Evolutionary conservation across 2,329 filamentous ascomycete genomes (phyloP).

Genomic region (Colletotrichum liriopes): DNA sequence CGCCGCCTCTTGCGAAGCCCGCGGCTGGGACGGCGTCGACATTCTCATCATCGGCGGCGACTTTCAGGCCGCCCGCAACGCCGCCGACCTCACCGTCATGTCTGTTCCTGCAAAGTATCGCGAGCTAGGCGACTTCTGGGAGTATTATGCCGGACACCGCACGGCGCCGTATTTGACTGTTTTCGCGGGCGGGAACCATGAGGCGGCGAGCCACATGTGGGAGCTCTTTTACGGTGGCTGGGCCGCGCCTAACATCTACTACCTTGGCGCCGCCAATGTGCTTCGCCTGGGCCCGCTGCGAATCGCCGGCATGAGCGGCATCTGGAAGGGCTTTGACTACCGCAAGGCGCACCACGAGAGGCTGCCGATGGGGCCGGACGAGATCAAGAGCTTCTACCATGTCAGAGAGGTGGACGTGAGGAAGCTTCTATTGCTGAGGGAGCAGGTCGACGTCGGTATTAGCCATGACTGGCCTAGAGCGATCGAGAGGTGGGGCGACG

Average conservation of each 20-base stretch:
- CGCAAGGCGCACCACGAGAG: conserved; percentile 87
- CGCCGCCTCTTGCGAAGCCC: conserved; percentile 75
- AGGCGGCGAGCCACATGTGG: conserved; percentile 90
- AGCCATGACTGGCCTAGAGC: conserved; percentile 96
- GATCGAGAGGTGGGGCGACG: conserved; percentile 85
- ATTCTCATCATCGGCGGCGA: conserved; percentile 95
- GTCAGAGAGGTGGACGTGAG: conserved; percentile 91
- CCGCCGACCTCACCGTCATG: conserved; percentile 89
- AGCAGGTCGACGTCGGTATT: conserved; percentile 90
- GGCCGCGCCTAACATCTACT: conserved; percentile 98
- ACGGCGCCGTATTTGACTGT: conserved; percentile 90
- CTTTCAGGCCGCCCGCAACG: conserved; percentile 89
- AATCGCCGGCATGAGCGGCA: conserved; percentile 92
- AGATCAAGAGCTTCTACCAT: conserved; percentile 89
- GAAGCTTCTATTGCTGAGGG: conserved; percentile 87
- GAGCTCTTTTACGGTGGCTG: conserved; percentile 97
- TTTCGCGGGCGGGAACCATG: conserved; percentile 96
- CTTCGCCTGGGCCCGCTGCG: conserved; percentile 86
- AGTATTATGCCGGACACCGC: conserved; percentile 88
- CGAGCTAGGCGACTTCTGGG: conserved; percentile 90
- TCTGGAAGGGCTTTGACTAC: conserved; percentile 95
- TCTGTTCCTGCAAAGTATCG: conserved; percentile 92
- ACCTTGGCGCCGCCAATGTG: conserved; percentile 93
- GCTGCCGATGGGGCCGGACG: conserved; percentile 84
- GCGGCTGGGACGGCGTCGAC: conserved; percentile 87